Evolutionary conservation across 139 green algal species (phyloP), one percentile per base, ranked within the genome.

Genomic region (Chlamydomonas eustigma): DNA sequence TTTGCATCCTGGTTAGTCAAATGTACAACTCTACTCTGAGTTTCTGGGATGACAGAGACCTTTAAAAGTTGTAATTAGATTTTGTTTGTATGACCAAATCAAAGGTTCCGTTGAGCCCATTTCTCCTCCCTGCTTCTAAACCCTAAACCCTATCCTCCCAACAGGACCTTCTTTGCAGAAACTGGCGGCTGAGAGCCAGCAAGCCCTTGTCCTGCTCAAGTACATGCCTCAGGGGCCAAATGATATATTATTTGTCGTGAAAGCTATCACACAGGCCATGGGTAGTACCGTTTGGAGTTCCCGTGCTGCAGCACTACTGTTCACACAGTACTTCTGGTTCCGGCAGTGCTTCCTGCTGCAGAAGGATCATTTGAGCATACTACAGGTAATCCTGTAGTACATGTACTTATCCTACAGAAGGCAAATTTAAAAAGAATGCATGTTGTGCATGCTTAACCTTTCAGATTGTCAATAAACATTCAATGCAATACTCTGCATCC

Each of bases 301-400:
- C 33, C 83, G 93, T 3, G 91, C 87, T 2, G 87, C 91, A 0
- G 89, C 86, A 30, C 78, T 96, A 36, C 73, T 85, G 25, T 92
- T 86, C 74, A 37, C 82, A 1, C 90, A 95, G 84, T 88, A 84
- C 76, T 94, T 96, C 44, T 93, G 88, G 86, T 97, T 95, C 84
- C 85, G 90, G 1, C 87, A 93, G 80, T 76, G 71, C 24, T 93
- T 92, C 75, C 71, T 93, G 81, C 81, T 97, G 73, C 63, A 37
- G 22, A 12, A 2, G 1, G 28, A 37, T 38, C 76, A 82, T 35
- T 66, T 81, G 70, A 3, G 28, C 37, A 18, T 37, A 31, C 73
- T 80, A 18, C 30, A 83, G 71, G 77, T 78, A n/a, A n/a, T n/a
- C n/a, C n/a, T n/a, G n/a, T n/a, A n/a, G n/a, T n/a, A n/a, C n/a